Conservation (phyloP, 169 alveolate species). For the Cryptosporidium meleagridis region DNA sequence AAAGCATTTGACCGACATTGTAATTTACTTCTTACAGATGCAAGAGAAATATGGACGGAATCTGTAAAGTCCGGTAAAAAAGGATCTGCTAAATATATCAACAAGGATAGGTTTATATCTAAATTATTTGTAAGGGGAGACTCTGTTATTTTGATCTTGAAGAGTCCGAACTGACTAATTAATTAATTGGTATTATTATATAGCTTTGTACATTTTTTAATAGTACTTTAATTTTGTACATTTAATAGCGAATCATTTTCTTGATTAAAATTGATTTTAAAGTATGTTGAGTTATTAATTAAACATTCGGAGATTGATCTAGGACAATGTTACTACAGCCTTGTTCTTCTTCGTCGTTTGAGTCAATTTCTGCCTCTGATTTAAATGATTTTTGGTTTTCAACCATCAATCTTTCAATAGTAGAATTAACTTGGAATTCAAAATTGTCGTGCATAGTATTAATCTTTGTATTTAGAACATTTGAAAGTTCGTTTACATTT, state of each 20-base stretch:
- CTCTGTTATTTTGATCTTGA: slow-evolving; percentile 94
- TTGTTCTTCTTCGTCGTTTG: background rate
- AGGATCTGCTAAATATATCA: slow-evolving; percentile 87
- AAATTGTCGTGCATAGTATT: slow-evolving; percentile 18
- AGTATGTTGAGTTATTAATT: background rate
- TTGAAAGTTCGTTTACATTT: slow-evolving; percentile 41
- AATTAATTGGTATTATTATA: background rate
- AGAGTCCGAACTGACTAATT: slow-evolving; percentile 93
- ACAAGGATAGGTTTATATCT: slow-evolving; percentile 95
- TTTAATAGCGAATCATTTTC: background rate
- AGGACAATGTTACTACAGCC: background rate
- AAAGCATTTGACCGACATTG: slow-evolving; percentile 98
- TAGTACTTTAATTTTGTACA: background rate
- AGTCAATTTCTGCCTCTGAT: background rate
- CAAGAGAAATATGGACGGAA: slow-evolving; percentile 98
- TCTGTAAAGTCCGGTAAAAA: slow-evolving; percentile 89
- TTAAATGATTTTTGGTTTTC: slow-evolving; percentile 15
- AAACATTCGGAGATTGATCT: background rate
- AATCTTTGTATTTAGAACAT: slow-evolving; percentile 23
- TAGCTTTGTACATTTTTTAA: background rate
- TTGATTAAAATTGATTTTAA: background rate
- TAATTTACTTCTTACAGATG: slow-evolving; percentile 96
- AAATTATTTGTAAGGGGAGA: slow-evolving; percentile 98
- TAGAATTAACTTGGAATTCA: slow-evolving; percentile 63
- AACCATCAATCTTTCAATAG: slow-evolving; percentile 30